Conservation (phyloP, 495 filamentous ascomycete genomes). For the Platismatia glauca region DNA sequence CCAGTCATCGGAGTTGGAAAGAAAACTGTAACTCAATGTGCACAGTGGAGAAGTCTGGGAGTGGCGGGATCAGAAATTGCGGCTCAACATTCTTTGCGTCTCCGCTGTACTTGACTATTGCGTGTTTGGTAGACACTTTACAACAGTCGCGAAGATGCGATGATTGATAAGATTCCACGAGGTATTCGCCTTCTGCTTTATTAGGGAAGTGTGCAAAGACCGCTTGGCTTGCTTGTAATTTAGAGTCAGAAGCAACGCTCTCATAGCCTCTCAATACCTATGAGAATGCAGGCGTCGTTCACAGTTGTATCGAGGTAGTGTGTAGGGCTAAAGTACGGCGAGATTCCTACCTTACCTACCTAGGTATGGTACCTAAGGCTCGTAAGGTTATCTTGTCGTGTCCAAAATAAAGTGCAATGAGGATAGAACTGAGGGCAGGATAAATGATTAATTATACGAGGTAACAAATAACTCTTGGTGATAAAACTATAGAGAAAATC, state of each 20-base stretch:
- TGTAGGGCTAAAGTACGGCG: background rate
- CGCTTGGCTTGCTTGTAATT: background rate
- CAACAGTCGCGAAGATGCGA: background rate
- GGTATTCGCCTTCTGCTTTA: background rate
- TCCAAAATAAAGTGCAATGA: too few species aligned
- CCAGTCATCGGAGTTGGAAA: background rate
- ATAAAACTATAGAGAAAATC: too few species aligned
- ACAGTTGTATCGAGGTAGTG: background rate
- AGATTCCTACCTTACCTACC: background rate
- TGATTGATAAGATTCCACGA: background rate
- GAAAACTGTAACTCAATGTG: background rate
- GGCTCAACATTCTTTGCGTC: background rate
- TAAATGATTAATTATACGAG: too few species aligned
- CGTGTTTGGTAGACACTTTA: background rate
- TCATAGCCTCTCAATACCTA: too few species aligned
- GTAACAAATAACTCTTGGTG: too few species aligned
- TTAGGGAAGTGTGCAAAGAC: background rate
- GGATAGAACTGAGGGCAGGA: too few species aligned
- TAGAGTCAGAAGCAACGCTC: background rate
- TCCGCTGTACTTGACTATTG: slow-evolving; percentile 3
- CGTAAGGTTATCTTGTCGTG: too few species aligned
- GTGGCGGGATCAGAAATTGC: background rate
- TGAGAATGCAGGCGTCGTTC: too few species aligned
- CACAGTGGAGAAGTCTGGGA: background rate
- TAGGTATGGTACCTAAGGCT: too few species aligned